Evolutionary conservation across 2,329 filamentous ascomycete genomes (phyloP).

Genomic region (Fusarium anguioides): DNA sequence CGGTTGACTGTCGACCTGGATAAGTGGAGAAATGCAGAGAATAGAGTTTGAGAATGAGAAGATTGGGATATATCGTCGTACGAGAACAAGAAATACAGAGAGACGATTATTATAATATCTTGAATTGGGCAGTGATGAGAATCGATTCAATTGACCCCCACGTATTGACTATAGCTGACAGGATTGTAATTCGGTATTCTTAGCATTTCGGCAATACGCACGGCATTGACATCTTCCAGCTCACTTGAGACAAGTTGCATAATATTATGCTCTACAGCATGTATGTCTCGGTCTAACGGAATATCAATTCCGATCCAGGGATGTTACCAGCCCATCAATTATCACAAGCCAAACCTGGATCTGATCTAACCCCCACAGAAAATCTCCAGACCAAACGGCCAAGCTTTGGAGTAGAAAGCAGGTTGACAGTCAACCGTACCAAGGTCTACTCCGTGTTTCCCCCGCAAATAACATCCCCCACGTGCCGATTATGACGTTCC

Average conservation of each 20-base stretch:
- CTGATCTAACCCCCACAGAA: background rate
- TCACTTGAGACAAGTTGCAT: background rate
- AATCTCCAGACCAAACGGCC: background rate
- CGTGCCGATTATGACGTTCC: background rate
- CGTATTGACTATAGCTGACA: background rate
- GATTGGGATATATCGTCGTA: background rate
- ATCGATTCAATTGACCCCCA: background rate
- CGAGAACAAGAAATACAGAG: background rate
- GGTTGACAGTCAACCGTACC: constrained; percentile 17
- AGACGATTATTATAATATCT: background rate
- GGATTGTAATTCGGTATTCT: background rate
- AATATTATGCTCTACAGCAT: no score
- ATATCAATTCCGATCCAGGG: background rate
- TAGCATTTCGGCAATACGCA: background rate
- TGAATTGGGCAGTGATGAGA: background rate
- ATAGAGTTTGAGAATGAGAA: background rate
- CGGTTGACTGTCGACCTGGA: background rate
- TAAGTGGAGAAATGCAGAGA: background rate
- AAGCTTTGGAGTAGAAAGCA: background rate
- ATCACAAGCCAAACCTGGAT: background rate
- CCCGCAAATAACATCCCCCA: constrained; percentile 8
- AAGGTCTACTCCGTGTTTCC: background rate
- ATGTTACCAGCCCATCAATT: background rate
- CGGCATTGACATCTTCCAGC: background rate
- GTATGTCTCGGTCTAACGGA: no score